Percentiles rank a stretch among this genome's conserved stretches.
Evolutionary conservation across 2,329 filamentous ascomycete species (phyloP).

Genomic region (Alternaria postmessia): DNA sequence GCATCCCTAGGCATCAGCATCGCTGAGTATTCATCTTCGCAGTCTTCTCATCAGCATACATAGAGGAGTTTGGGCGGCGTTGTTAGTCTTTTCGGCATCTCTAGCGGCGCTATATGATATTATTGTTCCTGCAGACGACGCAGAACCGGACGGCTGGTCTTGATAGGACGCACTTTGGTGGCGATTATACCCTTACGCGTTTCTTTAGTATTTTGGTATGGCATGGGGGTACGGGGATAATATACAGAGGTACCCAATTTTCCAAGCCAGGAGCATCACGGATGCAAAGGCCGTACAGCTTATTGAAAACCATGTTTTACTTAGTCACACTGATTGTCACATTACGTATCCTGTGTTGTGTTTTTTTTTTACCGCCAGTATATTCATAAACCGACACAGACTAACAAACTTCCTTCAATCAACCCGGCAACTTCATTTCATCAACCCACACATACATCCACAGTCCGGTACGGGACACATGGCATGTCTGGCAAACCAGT

Average conservation of each 20-base stretch:
- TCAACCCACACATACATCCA: slow-evolving; percentile 60
- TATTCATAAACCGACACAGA: not conserved
- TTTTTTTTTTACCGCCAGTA: not conserved
- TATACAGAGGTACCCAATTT: not conserved
- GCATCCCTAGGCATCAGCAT: not conserved
- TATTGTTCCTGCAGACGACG: slow-evolving; percentile 1
- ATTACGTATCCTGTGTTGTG: not conserved
- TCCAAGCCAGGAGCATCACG: not conserved
- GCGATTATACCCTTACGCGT: slow-evolving; percentile 34
- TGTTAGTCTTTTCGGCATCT: slow-evolving; percentile 10
- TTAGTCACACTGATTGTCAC: not conserved
- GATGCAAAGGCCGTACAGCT: not conserved
- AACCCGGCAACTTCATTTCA: slow-evolving; percentile 34
- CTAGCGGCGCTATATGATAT: slow-evolving; percentile 22
- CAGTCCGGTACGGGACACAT: slow-evolving; percentile 66
- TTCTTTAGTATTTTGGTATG: slow-evolving; percentile 2
- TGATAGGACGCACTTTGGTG: slow-evolving; percentile 10
- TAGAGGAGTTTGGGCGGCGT: slow-evolving; percentile 18
- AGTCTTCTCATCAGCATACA: slow-evolving; percentile 20
- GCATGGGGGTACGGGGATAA: not conserved
- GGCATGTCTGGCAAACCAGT: slow-evolving; percentile 66
- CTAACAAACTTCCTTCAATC: not conserved
- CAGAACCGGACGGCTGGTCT: slow-evolving; percentile 13
- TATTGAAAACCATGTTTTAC: not conserved
- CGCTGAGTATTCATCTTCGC: not conserved